Evolutionary conservation across 2,329 filamentous ascomycete genomes (phyloP), one percentile per base, ranked within the genome.

Genomic region (Claviceps pusilla): DNA sequence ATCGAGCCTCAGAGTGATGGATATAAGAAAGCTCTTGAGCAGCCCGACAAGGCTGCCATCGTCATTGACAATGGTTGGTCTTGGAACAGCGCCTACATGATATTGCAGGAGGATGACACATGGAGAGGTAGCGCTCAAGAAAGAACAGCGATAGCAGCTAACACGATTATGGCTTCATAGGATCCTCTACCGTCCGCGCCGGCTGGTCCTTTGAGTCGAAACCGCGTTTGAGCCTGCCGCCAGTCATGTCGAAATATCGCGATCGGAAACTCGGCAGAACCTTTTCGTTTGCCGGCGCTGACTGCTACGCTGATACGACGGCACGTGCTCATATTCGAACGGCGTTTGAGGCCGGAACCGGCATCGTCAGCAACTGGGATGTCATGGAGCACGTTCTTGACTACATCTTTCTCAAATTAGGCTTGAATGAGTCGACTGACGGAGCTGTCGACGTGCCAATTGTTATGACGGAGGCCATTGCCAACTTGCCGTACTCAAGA

Each of bases 321-420:
- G 89, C 93, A 28, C 80, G 88, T 55, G 88, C 89, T 11, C 93
- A 97, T 67, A 84, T 95, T 56, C 85, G 91, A 66, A 87, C 88
- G 67, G 85, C 90, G 1, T 97, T 96, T 63, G 93, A 98, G 67
- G 80, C 85, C 2, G 90, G 90, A 29, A 91, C 85, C 48, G 91
- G 90, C 59, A 85, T 98, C 50, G 82, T 97, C 57, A 90, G 88
- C 68, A 97, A 97, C 66, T 98, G 94, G 89, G 93, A 98, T 69
- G 90, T 89, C 39, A 89, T 95, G 82, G 93, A 98, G 69, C 89
- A 91, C 56, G 77, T 96, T 5, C 72, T 98, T 49, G 93, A 98
- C 71, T 96, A 96, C 68, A 79, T 90, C 46, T 98, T 98, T 68
- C 76, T 96, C 60, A 97, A 96, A 71, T 73, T 98, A 54, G 93